Conservation (phyloP, 2,329 filamentous ascomycete genomes). For the Aspergillus nomiae region DNA sequence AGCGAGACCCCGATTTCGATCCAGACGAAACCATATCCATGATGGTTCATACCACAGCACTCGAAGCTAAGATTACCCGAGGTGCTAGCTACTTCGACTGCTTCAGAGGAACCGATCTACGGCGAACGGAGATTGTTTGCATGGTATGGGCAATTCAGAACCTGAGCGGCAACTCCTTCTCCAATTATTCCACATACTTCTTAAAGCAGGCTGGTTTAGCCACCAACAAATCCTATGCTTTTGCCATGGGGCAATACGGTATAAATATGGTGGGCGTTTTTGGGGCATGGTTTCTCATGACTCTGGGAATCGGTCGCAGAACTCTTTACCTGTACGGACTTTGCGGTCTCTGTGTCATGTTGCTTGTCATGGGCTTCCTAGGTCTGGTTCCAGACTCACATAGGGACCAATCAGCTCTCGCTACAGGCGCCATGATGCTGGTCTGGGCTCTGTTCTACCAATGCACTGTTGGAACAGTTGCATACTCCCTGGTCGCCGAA, state of each 20-base stretch:
- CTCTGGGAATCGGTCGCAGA: constrained; percentile 71
- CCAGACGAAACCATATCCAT: constrained; percentile 84
- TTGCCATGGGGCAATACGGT: constrained; percentile 62
- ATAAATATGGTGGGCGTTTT: constrained; percentile 79
- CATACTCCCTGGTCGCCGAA: constrained; percentile 85
- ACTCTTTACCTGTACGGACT: constrained; percentile 76
- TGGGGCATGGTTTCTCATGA: constrained; percentile 80
- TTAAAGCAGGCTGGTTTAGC: constrained; percentile 57
- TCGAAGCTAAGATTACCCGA: constrained; percentile 73
- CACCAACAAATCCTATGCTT: constrained; percentile 54
- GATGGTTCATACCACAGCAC: constrained; percentile 86
- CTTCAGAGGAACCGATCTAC: constrained; percentile 75
- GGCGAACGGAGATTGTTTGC: constrained; percentile 73
- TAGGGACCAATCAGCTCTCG: constrained; percentile 64
- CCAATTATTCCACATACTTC: constrained; percentile 66
- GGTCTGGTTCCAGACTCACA: constrained; percentile 68
- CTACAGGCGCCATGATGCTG: constrained; percentile 84
- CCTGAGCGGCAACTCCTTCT: constrained; percentile 64
- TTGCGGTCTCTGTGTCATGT: constrained; percentile 71
- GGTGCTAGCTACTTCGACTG: constrained; percentile 80
- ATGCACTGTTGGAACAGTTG: constrained; percentile 83
- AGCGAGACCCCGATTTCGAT: constrained; percentile 68
- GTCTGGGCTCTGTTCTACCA: constrained; percentile 83
- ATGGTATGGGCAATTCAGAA: constrained; percentile 69
- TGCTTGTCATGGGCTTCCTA: constrained; percentile 81